These are phyloP conservation scores for Sphaerobolus stellatus DNA, from an alignment of 1,284 basidiomycete species.

Conservation along the genomic window DNA sequence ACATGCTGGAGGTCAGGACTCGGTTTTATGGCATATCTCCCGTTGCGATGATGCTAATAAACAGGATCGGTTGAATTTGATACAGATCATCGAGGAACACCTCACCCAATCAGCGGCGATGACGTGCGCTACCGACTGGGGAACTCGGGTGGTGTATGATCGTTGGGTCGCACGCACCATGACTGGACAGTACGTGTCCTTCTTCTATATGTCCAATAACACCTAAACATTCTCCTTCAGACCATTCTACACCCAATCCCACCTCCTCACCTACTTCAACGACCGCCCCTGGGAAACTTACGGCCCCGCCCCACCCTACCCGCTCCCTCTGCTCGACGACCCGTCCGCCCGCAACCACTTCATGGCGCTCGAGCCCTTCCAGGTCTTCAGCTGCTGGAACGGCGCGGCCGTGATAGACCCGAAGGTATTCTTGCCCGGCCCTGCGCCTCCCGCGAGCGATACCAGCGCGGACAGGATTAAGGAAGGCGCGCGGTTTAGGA, in stretches of 20 bases:
- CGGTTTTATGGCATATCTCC: background rate
- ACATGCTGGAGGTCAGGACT: slow-evolving; percentile 36
- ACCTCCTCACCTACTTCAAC: slow-evolving; percentile 15
- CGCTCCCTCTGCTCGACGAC: slow-evolving; percentile 29
- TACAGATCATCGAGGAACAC: slow-evolving; percentile 32
- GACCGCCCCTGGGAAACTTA: slow-evolving; percentile 1
- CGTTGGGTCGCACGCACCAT: slow-evolving; percentile 42
- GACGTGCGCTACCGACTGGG: slow-evolving; percentile 42
- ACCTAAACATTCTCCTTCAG: slow-evolving; percentile 1
- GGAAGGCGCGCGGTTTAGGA: slow-evolving; percentile 17
- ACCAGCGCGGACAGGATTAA: slow-evolving; percentile 8
- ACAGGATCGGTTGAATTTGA: background rate
- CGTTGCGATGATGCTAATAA: background rate
- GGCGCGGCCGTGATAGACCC: slow-evolving; percentile 33
- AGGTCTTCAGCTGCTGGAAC: slow-evolving; percentile 41
- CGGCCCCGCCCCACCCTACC: slow-evolving; percentile 15
- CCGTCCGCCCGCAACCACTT: slow-evolving; percentile 28
- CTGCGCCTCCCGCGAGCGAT: background rate
- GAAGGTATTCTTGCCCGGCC: slow-evolving; percentile 16
- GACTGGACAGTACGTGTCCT: slow-evolving; percentile 33
- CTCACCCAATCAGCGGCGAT: slow-evolving; percentile 37
- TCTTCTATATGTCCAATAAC: background rate
- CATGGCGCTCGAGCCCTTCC: slow-evolving; percentile 33
- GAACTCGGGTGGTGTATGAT: slow-evolving; percentile 41
- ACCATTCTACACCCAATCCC: slow-evolving; percentile 16